Conservation (phyloP, 2,329 filamentous ascomycete species). For the Chrysosphaeria jannelii region DNA sequence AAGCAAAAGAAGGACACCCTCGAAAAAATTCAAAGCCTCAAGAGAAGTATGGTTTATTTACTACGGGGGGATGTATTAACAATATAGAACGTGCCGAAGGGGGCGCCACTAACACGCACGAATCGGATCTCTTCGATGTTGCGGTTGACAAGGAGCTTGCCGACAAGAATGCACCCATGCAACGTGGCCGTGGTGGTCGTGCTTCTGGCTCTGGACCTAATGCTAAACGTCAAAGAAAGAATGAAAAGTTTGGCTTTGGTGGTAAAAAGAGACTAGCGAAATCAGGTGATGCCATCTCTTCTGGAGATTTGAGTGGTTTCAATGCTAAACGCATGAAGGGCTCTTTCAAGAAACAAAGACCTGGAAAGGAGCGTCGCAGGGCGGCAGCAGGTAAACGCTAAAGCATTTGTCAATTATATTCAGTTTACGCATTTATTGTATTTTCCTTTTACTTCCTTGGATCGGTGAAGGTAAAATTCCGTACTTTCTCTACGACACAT, state of each 20-base stretch:
- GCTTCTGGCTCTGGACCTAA: too few species aligned
- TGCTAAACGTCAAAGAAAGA: conserved; percentile 69
- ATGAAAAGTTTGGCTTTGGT: conserved; percentile 81
- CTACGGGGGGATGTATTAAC: conserved; percentile 5
- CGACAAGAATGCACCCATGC: conserved; percentile 7
- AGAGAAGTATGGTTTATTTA: conserved; percentile 59
- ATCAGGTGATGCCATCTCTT: conserved; percentile 66
- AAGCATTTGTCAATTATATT: too few species aligned
- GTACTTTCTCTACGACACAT: too few species aligned
- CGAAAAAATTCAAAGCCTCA: conserved; percentile 82
- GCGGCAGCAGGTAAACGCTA: conserved; percentile 6
- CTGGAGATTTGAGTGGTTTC: conserved; percentile 53
- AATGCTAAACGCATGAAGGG: conserved; percentile 60
- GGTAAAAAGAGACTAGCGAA: conserved; percentile 84
- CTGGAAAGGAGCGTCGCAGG: conserved; percentile 20
- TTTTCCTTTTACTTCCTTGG: too few species aligned
- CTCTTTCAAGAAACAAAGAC: conserved; percentile 9
- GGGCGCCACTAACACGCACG: conserved; percentile 32
- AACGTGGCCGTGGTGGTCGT: conserved; percentile 7
- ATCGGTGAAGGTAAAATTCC: too few species aligned
- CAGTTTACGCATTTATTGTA: too few species aligned
- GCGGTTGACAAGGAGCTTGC: conserved; percentile 41
- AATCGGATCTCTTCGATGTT: conserved; percentile 75
- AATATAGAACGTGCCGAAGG: conserved; percentile 59
- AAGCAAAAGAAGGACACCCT: conserved; percentile 80